These are phyloP conservation scores for Penicillium sp. DNA, from an alignment of 2,329 filamentous ascomycete genomes.

Conservation along the genomic window DNA sequence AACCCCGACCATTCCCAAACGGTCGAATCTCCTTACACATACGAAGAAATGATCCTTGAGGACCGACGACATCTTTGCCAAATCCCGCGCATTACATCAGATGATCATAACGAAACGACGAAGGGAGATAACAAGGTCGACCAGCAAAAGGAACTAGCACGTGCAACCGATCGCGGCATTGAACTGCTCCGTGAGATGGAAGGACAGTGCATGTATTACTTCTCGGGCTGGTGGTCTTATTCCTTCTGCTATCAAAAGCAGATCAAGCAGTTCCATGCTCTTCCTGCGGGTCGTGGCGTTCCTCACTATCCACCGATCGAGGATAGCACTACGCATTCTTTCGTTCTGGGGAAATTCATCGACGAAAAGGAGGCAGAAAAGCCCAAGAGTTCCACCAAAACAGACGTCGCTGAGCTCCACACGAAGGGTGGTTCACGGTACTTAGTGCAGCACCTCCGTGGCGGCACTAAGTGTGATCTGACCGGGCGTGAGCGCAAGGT, in stretches of 20 bases:
- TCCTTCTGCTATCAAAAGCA: slow-evolving; percentile 88
- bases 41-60: slow-evolving; percentile 74
- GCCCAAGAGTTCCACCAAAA: slow-evolving; percentile 29
- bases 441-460: slow-evolving; percentile 77
- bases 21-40: slow-evolving; percentile 39
- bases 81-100: slow-evolving; percentile 69
- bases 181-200: slow-evolving; percentile 78
- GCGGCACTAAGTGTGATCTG: slow-evolving; percentile 82
- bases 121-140: slow-evolving; percentile 61
- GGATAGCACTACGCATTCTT: slow-evolving; percentile 75
- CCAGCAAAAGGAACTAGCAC: slow-evolving; percentile 75
- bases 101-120: slow-evolving; percentile 66
- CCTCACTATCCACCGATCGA: slow-evolving; percentile 71
- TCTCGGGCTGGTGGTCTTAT: slow-evolving; percentile 95
- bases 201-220: slow-evolving; percentile 77
- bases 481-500: slow-evolving; percentile 80
- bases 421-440: slow-evolving; percentile 83
- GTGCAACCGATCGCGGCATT: slow-evolving; percentile 76
- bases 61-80: slow-evolving; percentile 78
- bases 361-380: slow-evolving; percentile 37
- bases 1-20: slow-evolving; percentile 56
- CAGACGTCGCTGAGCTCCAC: slow-evolving; percentile 66
- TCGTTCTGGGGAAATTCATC: slow-evolving; percentile 67
- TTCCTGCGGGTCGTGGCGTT: slow-evolving; percentile 69
- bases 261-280: slow-evolving; percentile 86